Percentiles rank a stretch among this genome's conserved stretches.
These are phyloP conservation scores for Colletotrichum tofieldiae DNA, from an alignment of 2,329 filamentous ascomycete species.

Conservation along the genomic window DNA sequence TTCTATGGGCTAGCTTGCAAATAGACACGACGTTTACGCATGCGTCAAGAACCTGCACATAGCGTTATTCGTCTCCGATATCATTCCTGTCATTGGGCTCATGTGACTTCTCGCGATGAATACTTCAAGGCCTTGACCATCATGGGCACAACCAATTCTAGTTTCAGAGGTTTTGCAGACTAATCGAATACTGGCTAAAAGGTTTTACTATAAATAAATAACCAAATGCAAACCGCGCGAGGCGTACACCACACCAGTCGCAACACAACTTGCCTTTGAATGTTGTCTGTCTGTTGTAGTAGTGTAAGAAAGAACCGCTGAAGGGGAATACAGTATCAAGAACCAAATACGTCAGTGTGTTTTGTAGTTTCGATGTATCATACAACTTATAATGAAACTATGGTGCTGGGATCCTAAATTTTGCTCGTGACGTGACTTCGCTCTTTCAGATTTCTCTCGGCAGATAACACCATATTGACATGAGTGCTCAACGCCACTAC, in stretches of 20 bases:
- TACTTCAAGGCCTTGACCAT: too few relatives aligned
- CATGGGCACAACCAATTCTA: too few relatives aligned
- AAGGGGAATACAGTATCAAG: background rate
- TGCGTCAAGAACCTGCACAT: too few relatives aligned
- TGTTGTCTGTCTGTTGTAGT: background rate
- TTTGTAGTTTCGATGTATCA: background rate
- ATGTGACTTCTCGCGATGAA: too few relatives aligned
- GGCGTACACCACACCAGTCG: too few relatives aligned
- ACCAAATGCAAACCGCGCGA: too few relatives aligned
- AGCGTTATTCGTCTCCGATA: too few relatives aligned
- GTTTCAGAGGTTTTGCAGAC: too few relatives aligned
- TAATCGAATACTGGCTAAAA: too few relatives aligned
- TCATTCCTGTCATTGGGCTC: too few relatives aligned
- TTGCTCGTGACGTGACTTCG: slow-evolving; percentile 27
- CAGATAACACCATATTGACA: slow-evolving; percentile 42
- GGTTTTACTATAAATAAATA: too few relatives aligned
- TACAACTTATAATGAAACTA: too few relatives aligned
- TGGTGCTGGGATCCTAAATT: slow-evolving; percentile 1
- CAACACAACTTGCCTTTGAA: background rate
- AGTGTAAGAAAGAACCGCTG: background rate
- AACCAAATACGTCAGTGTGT: background rate
- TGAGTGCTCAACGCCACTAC: slow-evolving; percentile 50
- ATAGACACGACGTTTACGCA: background rate
- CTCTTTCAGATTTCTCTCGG: slow-evolving; percentile 43
- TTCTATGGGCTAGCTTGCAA: background rate